Percentiles rank a stretch among this genome's conserved stretches.
Conservation (phyloP, 2,329 filamentous ascomycete species). For the Fusarium sp. region DNA sequence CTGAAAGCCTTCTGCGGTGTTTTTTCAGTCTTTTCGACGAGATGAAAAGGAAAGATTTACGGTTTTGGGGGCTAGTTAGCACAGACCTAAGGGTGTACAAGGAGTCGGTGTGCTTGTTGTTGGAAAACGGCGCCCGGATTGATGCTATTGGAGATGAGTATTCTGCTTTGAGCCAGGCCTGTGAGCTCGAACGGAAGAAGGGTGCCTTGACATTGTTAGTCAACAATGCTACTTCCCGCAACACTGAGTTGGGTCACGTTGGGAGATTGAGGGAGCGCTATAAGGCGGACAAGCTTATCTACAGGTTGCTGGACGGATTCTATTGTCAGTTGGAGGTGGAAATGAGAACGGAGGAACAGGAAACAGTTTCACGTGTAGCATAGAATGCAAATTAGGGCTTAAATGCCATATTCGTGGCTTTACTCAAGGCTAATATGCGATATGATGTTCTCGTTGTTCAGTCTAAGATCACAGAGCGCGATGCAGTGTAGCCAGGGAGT, state of each 20-base stretch:
- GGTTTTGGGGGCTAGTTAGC: neutral
- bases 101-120: neutral
- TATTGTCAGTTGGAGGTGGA: neutral
- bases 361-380: no score
- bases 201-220: neutral
- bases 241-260: neutral
- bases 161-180: neutral
- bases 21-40: neutral
- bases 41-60: fast-evolving
- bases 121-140: neutral
- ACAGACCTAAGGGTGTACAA: neutral
- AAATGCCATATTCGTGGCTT: no score
- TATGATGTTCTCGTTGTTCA: no score
- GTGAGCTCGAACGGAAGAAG: neutral
- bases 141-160: neutral
- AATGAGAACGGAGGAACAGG: neutral
- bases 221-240: neutral
- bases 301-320: neutral
- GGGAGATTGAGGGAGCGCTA: neutral
- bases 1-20: neutral
- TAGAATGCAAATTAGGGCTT: no score
- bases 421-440: no score
- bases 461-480: no score
- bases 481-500: no score
- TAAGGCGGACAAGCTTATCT: neutral